phyloP scores from a whole-genome alignment of 257 asterid species.

The Solanum etuberosum region DNA sequence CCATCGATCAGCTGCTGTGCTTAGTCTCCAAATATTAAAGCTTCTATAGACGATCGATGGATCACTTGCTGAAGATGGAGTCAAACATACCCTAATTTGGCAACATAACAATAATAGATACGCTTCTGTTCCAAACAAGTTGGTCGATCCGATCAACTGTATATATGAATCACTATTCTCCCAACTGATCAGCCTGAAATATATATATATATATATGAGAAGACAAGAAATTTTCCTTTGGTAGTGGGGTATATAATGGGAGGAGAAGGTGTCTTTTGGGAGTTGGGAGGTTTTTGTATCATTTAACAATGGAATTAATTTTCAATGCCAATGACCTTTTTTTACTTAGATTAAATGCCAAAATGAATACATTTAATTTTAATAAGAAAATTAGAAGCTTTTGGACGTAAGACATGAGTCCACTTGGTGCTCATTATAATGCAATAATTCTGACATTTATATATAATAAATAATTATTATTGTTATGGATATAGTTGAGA shows the following conservation, averaged over 20 bases:
- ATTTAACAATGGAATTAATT: conserved; percentile 38
- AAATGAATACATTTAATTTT: not conserved
- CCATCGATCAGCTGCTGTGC: not conserved
- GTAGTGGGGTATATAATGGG: not conserved
- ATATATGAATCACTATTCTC: not conserved
- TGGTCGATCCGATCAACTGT: not conserved
- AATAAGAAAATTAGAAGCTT: conserved; percentile 1
- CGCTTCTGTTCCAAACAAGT: not conserved
- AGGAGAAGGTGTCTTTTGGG: conserved; percentile 3
- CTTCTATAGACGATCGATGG: not conserved
- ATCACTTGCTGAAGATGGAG: not conserved
- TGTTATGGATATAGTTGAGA: conserved; percentile 28
- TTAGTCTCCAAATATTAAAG: not conserved
- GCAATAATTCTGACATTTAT: conserved; percentile 49
- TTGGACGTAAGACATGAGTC: conserved; percentile 24
- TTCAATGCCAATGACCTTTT: conserved; percentile 13
- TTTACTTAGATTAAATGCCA: not conserved
- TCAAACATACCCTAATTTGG: not conserved
- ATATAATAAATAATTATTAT: not conserved
- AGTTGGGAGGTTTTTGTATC: conserved; percentile 20
- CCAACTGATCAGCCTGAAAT: not conserved
- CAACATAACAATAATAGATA: not conserved
- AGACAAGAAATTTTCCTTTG: not conserved
- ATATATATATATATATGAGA: not conserved
- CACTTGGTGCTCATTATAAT: conserved; percentile 38